These are phyloP conservation scores for Ustilago esculenta DNA, from an alignment of 1,284 basidiomycete species.

Conservation along the genomic window DNA sequence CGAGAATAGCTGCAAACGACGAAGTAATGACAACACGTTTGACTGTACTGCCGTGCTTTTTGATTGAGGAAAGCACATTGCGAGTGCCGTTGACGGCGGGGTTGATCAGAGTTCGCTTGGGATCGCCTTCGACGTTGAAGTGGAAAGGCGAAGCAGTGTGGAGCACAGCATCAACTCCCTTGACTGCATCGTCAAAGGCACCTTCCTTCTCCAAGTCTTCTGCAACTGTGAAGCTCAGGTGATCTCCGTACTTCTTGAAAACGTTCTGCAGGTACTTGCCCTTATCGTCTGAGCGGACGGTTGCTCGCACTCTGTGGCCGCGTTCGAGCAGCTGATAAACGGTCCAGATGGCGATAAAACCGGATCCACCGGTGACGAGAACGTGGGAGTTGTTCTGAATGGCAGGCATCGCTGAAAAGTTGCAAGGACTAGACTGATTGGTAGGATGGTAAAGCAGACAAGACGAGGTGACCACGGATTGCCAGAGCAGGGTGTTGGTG, in stretches of 20 bases:
- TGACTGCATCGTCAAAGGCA: conserved; percentile 78
- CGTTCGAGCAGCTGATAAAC: conserved; percentile 69
- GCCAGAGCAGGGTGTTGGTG: too few relatives aligned
- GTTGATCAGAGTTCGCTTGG: conserved; percentile 69
- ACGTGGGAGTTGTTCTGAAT: conserved; percentile 68
- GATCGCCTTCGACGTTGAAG: conserved; percentile 56
- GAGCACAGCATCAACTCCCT: conserved; percentile 74
- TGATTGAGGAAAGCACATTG: conserved; percentile 72
- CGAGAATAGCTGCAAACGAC: conserved; percentile 72
- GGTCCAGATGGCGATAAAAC: conserved; percentile 68
- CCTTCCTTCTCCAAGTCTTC: conserved; percentile 73
- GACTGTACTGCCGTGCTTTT: conserved; percentile 71
- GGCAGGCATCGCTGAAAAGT: conserved; percentile 67
- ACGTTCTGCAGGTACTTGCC: conserved; percentile 70
- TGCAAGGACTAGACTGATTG: not conserved
- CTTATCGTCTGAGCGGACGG: conserved; percentile 72
- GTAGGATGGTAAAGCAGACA: too few relatives aligned
- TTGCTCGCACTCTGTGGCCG: conserved; percentile 71
- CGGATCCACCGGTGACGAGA: conserved; percentile 69
- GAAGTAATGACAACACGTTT: conserved; percentile 75
- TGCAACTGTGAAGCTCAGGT: conserved; percentile 72
- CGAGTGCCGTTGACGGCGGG: conserved; percentile 76
- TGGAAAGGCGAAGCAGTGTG: conserved; percentile 73
- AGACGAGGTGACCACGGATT: too few relatives aligned
- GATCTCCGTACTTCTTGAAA: conserved; percentile 70